Base-by-base conservation (phyloP, 208 protist species). In the Strigomonas culicis region DNA sequence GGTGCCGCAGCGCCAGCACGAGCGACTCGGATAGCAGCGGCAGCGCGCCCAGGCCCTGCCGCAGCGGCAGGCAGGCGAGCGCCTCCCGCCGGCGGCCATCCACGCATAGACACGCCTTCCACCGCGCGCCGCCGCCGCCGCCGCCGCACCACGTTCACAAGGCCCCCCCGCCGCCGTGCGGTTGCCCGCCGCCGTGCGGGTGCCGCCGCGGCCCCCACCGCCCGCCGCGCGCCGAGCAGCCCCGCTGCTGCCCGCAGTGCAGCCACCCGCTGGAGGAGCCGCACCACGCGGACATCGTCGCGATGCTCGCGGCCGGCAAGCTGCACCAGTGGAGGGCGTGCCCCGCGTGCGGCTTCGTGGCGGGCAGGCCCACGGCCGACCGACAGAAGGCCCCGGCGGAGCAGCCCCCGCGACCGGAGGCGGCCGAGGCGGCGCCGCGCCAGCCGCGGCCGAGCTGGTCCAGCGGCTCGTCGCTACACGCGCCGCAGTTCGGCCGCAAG, bases 401-500 rank as follows among this genome's bases (percentile, higher is more conserved):
- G 28, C 34, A 59, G 19, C 11, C 59, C 13, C 17, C 2, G 21
- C 7, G 4, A 46, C n/a, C 22, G 1, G 11, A 1, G 11, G 50
- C 50, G 27, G 50, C 3, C 2, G 30, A 59, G 53, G 32, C 1
- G 44, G 17, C 49, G 19, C 17, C 56, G 8, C 47, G 59, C 31
- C 63, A 58, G 51, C 13, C 21, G 19, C 36, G 24, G 41, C 44
- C 10, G 10, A 22, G 28, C 44, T 7, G 34, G 7, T 49, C 66
- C 7, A 28, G 47, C 13, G 34, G 46, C 1, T 58, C 49, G 8
- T 31, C 41, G 0, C 63, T 62, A 13, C 32, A 21, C 65, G 53
- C 60, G 21, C 71, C 77, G 6, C 46, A 67, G 31, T 80, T 81
- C 46, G 89, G 89, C 10, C 74, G 75, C 15, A 93, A 90, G 63